Percentiles rank a stretch among this genome's conserved stretches.
These are phyloP conservation scores for Fusarium proliferatum DNA, from an alignment of 2,329 filamentous ascomycete species.

Conservation along the genomic window DNA sequence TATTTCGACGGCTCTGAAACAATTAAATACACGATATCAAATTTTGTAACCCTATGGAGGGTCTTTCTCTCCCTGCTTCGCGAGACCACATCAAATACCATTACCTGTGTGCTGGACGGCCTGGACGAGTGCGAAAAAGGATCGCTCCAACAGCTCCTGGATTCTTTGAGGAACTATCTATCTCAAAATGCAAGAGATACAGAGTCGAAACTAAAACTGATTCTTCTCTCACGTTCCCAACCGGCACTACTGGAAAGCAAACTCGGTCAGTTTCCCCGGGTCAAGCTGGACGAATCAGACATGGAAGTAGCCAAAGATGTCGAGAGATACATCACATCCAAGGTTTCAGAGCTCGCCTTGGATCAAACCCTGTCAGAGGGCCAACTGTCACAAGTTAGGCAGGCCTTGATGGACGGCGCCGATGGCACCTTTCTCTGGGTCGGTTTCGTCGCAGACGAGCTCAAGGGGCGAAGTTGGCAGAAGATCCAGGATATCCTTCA, in stretches of 20 bases:
- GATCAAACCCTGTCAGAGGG: not conserved
- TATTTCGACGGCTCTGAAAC: not conserved
- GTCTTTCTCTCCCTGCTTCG: not conserved
- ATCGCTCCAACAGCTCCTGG: not conserved
- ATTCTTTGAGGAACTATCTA: not conserved
- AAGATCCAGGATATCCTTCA: not conserved
- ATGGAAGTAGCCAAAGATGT: not conserved
- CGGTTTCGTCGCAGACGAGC: not conserved
- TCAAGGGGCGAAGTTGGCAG: not conserved
- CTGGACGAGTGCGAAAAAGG: not conserved
- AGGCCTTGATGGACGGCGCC: not conserved
- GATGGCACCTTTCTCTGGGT: slow-evolving; percentile 6
- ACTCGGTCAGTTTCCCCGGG: not conserved
- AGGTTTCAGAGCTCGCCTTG: not conserved
- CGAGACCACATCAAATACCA: not conserved
- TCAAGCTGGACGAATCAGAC: not conserved
- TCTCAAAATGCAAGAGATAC: not conserved
- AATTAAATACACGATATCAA: not conserved
- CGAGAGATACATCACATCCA: slow-evolving; percentile 2
- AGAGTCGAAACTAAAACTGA: not conserved
- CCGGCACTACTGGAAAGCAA: not conserved
- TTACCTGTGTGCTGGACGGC: not conserved
- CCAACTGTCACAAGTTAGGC: not conserved
- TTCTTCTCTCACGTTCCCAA: not conserved
- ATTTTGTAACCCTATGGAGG: not conserved